These are phyloP conservation scores for Aspergillus pseudoterreus DNA, from an alignment of 2,329 filamentous ascomycete genomes.

Conservation along the genomic window DNA sequence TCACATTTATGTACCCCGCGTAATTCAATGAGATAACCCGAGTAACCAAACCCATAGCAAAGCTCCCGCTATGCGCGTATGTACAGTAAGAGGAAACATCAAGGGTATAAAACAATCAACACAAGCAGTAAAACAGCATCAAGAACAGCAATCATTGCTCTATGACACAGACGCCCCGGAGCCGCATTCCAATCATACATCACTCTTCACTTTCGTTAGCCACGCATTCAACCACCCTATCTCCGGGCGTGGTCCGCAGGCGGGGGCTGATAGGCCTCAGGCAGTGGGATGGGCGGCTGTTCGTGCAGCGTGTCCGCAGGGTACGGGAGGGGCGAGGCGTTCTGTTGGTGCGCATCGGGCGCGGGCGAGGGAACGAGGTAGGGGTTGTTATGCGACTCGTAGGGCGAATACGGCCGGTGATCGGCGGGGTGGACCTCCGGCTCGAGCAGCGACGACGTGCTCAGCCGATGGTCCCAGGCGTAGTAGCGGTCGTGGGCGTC, in stretches of 20 bases:
- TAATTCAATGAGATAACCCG: too few species aligned
- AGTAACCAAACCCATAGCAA: too few species aligned
- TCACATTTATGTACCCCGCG: background rate
- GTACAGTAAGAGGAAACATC: too few species aligned
- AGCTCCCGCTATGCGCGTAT: too few species aligned
- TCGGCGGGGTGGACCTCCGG: conserved; percentile 7
- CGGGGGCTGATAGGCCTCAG: conserved; percentile 27
- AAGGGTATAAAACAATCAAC: background rate
- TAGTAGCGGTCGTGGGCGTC: conserved; percentile 14
- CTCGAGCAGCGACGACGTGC: conserved; percentile 12
- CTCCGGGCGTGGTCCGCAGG: conserved; percentile 14
- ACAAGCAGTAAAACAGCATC: background rate
- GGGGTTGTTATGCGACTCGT: conserved; percentile 14
- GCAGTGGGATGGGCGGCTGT: conserved; percentile 28
- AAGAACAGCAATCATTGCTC: background rate
- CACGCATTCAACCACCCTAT: background rate
- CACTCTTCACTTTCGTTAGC: too few species aligned
- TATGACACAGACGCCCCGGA: too few species aligned
- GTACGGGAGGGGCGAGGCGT: conserved; percentile 12
- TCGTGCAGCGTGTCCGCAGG: conserved; percentile 24
- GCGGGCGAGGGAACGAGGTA: conserved; percentile 14
- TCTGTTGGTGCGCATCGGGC: conserved; percentile 12
- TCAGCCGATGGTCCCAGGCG: conserved; percentile 6
- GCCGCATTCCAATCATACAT: too few species aligned
- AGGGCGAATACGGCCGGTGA: conserved; percentile 15